Percentiles rank a stretch among this genome's conserved stretches.
Conservation (phyloP, 805 yeast genomes). For the Starmerella stellata region DNA sequence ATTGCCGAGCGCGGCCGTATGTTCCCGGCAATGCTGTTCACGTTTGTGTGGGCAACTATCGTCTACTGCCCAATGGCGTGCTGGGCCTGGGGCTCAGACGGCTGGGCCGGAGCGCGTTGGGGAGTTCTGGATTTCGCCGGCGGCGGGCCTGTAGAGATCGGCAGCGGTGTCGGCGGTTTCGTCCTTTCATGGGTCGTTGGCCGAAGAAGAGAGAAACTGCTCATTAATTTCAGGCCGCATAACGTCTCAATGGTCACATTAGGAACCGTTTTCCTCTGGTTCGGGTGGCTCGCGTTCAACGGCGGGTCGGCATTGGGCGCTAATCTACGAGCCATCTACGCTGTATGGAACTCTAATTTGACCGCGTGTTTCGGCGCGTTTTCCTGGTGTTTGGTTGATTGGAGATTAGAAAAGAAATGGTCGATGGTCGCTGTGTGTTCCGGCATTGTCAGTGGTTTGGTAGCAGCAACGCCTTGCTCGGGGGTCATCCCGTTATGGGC, state of each 20-base stretch:
- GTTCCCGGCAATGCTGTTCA: constrained; percentile 62
- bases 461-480: constrained; percentile 91
- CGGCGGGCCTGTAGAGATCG: constrained; percentile 91
- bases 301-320: constrained; percentile 79
- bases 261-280: constrained; percentile 75
- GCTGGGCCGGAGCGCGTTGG: constrained; percentile 77
- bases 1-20: constrained; percentile 85
- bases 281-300: constrained; percentile 93
- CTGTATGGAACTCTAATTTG: constrained; percentile 79
- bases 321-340: constrained; percentile 64
- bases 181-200: constrained; percentile 38
- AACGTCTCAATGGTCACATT: constrained; percentile 78
- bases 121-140: constrained; percentile 95
- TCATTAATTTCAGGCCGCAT: constrained; percentile 86
- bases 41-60: constrained; percentile 74
- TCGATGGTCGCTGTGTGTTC: constrained; percentile 89
- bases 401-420: constrained; percentile 74
- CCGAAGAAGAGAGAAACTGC: constrained; percentile 50
- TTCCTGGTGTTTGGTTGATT: constrained; percentile 84
- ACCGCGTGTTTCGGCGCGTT: constrained; percentile 82
- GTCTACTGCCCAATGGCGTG: constrained; percentile 90
- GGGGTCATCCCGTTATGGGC: constrained; percentile 88
- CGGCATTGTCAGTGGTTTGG: constrained; percentile 87
- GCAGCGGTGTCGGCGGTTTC: constrained; percentile 79
- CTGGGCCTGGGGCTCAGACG: constrained; percentile 87